Base-by-base conservation (phyloP, 441 rosid genomes). In the Adansonia grandidieri region DNA sequence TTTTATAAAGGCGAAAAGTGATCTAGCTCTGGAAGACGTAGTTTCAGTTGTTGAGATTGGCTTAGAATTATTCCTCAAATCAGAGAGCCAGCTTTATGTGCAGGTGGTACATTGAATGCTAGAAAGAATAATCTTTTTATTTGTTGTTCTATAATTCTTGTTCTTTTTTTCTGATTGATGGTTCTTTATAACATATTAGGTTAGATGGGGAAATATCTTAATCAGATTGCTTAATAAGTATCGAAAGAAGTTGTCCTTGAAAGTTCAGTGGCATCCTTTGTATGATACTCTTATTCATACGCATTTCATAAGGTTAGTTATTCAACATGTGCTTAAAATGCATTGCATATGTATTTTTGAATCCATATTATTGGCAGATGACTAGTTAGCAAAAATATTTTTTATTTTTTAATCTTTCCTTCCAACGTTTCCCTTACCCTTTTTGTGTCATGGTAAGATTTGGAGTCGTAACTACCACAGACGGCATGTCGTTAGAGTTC, bases 151-250 rank as follows among this genome's bases (percentile, higher is more conserved):
- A 13, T 47, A 17, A 47, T 54, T 74, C 71, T 37, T 5, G 71
- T 73, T 80, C 51, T 77, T 32, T 63, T 76, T 81, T 77, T 68
- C 77, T 73, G 61, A 68, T 56, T 62, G 56, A 76, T 77, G 79
- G 24, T 81, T 67, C 68, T 56, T 81, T 78, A 65, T 57, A 78
- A 80, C 85, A 54, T 66, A 79, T 85, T 84, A 96, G 99, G 98
- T 94, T 87, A 89, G 99, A 87, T 97, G 99, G 99, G 97, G 99
- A 83, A 87, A 87, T 86, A 70, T 91, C 74, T 83, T 93, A 86
- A 93, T 91, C 79, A 91, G 90, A 84, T 62, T 94, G 81, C 91
- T 94, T 77, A 94, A 92, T 83, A 92, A 89, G 86, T 92, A 88
- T 69, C 90, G 91, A 53, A 93, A 89, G 88, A 92, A 89, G 89